Evolutionary conservation across 2,329 filamentous ascomycete species (phyloP).

Genomic region (Penicillium oxalicum): DNA sequence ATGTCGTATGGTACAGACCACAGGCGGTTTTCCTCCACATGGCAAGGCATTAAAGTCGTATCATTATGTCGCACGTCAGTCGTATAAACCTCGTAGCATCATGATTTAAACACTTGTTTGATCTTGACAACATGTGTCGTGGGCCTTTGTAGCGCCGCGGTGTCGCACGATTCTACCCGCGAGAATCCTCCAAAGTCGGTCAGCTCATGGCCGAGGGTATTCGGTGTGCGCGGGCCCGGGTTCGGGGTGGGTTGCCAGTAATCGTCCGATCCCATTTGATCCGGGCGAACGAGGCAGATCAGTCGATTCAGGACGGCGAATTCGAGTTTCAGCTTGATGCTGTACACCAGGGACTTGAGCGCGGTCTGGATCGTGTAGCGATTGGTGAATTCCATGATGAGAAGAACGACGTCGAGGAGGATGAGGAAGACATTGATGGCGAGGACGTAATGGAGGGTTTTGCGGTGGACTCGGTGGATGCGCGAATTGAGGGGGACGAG

Average conservation of each 20-base stretch:
- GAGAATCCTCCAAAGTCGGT: constrained; percentile 2
- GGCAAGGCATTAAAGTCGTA: constrained; percentile 1
- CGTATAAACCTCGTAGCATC: not conserved
- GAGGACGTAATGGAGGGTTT: constrained; percentile 40
- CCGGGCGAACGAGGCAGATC: constrained; percentile 23
- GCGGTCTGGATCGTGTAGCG: constrained; percentile 35
- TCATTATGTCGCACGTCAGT: not conserved
- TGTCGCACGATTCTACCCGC: constrained; percentile 2
- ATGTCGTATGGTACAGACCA: not conserved
- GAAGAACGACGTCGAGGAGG: constrained; percentile 34
- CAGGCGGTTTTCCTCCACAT: not conserved
- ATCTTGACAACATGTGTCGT: not conserved
- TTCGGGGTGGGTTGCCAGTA: not conserved
- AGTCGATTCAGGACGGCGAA: constrained; percentile 35
- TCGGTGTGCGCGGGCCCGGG: not conserved
- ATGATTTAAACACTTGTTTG: not conserved
- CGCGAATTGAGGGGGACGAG: constrained; percentile 41
- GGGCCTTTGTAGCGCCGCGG: not conserved
- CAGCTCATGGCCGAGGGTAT: not conserved
- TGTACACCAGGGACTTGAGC: constrained; percentile 37
- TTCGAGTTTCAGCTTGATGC: constrained; percentile 41
- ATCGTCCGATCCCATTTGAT: not conserved
- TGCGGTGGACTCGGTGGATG: constrained; percentile 19
- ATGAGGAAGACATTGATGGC: constrained; percentile 41
- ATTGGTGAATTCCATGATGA: constrained; percentile 33